Evolutionary conservation across 2,329 filamentous ascomycete genomes (phyloP).

Genomic region (Fusarium euwallaceae): DNA sequence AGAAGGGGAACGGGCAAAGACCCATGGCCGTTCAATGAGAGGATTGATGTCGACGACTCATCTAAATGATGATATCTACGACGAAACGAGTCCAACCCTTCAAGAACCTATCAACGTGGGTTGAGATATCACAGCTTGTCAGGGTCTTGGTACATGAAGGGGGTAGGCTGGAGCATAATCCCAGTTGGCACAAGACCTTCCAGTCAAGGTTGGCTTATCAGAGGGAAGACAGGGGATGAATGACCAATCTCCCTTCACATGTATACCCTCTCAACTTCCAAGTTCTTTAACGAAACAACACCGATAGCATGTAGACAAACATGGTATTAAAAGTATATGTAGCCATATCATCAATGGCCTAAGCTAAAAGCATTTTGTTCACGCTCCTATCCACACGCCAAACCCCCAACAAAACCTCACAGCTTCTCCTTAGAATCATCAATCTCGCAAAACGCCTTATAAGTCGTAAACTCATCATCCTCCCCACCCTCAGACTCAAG

Average conservation of each 20-base stretch:
- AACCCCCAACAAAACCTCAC: conserved; percentile 22
- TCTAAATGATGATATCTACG: not conserved
- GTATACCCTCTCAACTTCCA: not conserved
- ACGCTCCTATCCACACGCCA: not conserved
- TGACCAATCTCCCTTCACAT: not conserved
- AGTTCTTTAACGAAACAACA: not conserved
- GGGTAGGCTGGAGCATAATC: not conserved
- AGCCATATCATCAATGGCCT: not conserved
- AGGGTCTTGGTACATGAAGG: too few species aligned
- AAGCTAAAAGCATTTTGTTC: conserved; percentile 14
- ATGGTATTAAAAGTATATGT: not conserved
- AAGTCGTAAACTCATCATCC: conserved; percentile 83
- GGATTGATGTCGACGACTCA: conserved; percentile 24
- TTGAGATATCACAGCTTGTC: too few species aligned
- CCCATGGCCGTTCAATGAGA: conserved; percentile 39
- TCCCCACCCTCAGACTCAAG: conserved; percentile 75
- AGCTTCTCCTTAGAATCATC: conserved; percentile 58
- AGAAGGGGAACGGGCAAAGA: conserved; percentile 30
- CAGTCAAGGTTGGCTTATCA: not conserved
- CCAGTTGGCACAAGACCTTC: not conserved
- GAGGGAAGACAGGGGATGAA: not conserved
- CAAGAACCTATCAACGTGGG: too few species aligned
- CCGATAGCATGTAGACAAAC: not conserved
- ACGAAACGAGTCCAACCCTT: not conserved
- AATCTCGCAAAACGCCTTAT: conserved; percentile 94